Base-by-base conservation (phyloP, 345 rosid genomes). In the Populus pruinosa region DNA sequence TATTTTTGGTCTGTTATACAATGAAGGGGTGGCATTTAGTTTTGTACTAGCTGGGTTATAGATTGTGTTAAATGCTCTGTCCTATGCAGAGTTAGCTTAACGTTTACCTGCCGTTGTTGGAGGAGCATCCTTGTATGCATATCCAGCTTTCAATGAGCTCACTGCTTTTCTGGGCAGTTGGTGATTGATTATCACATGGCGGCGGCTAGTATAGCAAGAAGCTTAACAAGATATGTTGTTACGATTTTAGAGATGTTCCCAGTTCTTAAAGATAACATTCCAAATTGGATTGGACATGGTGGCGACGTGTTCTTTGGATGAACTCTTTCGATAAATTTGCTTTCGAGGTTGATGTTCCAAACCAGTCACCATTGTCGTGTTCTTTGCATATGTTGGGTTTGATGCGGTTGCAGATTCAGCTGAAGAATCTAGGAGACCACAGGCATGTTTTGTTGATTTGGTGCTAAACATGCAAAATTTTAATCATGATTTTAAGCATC, bases 381-480 rank as follows among this genome's bases (percentile, higher is more conserved):
- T 96, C 90, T 96, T 96, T 81, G 93, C 99, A 33, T 96, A 96
- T 77, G 96, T 94, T 84, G 99, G 99, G 70, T 96, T 94, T 87
- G 99, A 96, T 85, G 98, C 95, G 5, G 97, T 94, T 79, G 97
- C 99, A 79, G 92, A 96, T 88, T 88, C 97, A 53, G 98, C 97
- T 71, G 98, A 96, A 91, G 96, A 96, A 81, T 88, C 98, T 13
- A 92, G 88, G 88, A 89, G 78, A 76, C 98, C 97, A 79, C 98
- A 94, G 97, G 97, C 90, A 74, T 75, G 79, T 73, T 68, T 59
- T 69, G 39, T 74, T 75, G 10, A 64, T 61, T 61, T 69, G 35
- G 63, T 74, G 13, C 62, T 41, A 41, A 67, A 23, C 10, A 23
- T 74, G 73, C 70, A 44, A 53, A 29, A 29, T 33, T 62, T 63